Evolutionary conservation across 805 yeast species (phyloP).

Genomic region (Saccharomycopsis microspora): DNA sequence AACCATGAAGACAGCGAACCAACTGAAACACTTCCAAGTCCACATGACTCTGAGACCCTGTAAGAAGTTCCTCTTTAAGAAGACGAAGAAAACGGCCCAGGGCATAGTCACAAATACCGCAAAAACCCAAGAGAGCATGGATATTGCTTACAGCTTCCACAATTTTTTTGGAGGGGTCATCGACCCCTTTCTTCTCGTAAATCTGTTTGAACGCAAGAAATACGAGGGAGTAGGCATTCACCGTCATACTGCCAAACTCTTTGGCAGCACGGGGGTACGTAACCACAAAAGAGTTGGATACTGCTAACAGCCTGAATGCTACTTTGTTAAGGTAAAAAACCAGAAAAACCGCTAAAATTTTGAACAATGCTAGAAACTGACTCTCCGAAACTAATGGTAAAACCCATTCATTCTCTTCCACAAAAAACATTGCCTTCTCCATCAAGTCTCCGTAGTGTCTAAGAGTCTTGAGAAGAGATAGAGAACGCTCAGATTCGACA

Average conservation of each 20-base stretch:
- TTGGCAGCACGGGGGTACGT: background rate
- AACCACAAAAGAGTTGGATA: background rate
- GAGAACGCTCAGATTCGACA: background rate
- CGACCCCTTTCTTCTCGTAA: background rate
- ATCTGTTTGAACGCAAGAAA: constrained; percentile 1
- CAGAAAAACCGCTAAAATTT: background rate
- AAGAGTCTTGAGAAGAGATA: constrained; percentile 1
- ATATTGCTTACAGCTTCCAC: constrained; percentile 42
- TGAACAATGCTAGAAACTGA: background rate
- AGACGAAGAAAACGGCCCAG: constrained; percentile 51
- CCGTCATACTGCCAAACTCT: constrained; percentile 3
- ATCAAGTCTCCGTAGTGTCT: constrained; percentile 5
- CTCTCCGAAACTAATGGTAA: background rate
- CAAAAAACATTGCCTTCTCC: background rate
- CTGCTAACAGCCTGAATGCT: background rate
- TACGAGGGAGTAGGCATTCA: constrained; percentile 4
- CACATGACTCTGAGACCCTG: constrained; percentile 25
- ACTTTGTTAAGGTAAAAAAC: constrained; percentile 5
- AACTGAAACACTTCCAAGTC: constrained; percentile 65
- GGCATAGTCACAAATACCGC: constrained; percentile 58
- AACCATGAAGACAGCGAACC: constrained; percentile 67
- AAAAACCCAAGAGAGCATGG: constrained; percentile 64
- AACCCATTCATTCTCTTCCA: constrained; percentile 1
- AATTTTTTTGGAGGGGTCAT: constrained; percentile 7
- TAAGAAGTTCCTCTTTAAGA: constrained; percentile 41